Conservation (phyloP, 73 alveolate genomes). For the Paramecium tetraurelia region DNA sequence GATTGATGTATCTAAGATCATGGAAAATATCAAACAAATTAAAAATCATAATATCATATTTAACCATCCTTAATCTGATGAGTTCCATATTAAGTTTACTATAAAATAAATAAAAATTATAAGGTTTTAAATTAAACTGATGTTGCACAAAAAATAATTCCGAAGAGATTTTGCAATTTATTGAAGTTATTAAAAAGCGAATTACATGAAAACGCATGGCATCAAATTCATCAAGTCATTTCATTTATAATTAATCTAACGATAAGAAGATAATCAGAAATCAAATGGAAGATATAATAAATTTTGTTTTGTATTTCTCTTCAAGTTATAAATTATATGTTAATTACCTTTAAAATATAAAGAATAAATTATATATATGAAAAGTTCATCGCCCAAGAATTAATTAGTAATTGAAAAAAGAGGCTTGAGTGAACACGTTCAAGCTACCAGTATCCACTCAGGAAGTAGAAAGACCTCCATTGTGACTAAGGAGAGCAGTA, state of each 20-base stretch:
- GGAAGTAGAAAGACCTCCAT: background rate
- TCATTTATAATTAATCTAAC: too few species aligned
- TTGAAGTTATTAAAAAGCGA: background rate
- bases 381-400: background rate
- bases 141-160: too few species aligned
- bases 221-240: background rate
- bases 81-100: too few species aligned
- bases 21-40: too few species aligned
- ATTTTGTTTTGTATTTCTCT: background rate
- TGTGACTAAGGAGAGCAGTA: background rate
- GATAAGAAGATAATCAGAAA: background rate
- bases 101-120: too few species aligned
- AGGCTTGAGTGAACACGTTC: background rate
- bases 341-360: background rate
- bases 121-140: too few species aligned
- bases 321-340: background rate
- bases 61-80: too few species aligned
- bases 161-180: too few species aligned
- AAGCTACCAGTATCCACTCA: background rate
- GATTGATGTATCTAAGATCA: too few species aligned
- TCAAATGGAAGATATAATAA: background rate
- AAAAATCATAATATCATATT: too few species aligned
- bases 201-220: background rate
- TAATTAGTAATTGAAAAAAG: background rate
- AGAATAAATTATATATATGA: background rate